phyloP scores from a whole-genome alignment of 2,329 filamentous ascomycete species.

The Nectriaceae sp. region DNA sequence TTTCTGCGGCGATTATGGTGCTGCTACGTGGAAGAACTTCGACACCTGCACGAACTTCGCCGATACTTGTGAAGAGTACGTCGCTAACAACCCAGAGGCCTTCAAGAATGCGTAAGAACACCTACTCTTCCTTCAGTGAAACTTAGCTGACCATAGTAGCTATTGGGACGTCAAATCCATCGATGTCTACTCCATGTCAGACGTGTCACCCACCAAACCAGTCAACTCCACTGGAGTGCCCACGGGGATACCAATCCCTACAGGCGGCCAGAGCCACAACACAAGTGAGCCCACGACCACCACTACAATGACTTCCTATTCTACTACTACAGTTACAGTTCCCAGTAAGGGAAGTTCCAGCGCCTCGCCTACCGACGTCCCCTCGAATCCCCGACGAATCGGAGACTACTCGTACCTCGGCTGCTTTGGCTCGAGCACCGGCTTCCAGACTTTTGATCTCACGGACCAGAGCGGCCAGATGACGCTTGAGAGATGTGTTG shows the following conservation, averaged over 20 bases:
- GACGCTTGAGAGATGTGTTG: slow-evolving; percentile 42
- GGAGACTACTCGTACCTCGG: slow-evolving; percentile 38
- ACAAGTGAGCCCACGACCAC: slow-evolving; percentile 26
- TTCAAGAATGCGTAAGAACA: slow-evolving; percentile 41
- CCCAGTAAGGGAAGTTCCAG: slow-evolving; percentile 14
- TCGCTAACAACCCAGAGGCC: slow-evolving; percentile 45
- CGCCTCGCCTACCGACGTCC: slow-evolving; percentile 12
- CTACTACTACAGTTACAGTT: slow-evolving; percentile 31
- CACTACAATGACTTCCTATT: slow-evolving; percentile 25
- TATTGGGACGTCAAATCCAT: slow-evolving; percentile 59
- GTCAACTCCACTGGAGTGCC: no score
- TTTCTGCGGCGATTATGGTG: slow-evolving; percentile 79
- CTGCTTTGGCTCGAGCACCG: slow-evolving; percentile 43
- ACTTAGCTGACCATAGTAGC: slow-evolving; percentile 20
- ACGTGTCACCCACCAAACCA: no score
- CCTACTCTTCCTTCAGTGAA: no score
- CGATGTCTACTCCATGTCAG: slow-evolving; percentile 53
- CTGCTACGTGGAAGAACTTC: slow-evolving; percentile 41
- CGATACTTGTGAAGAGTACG: slow-evolving; percentile 48
- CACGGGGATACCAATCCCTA: background rate
- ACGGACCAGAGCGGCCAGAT: slow-evolving; percentile 35
- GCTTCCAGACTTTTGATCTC: slow-evolving; percentile 38
- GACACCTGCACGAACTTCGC: slow-evolving; percentile 43
- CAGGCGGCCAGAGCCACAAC: background rate
- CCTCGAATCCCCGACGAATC: slow-evolving; percentile 35